These are phyloP conservation scores for Cinnamomum chago DNA, from an alignment of 164 flowering plant genomes.

Conservation along the genomic window DNA sequence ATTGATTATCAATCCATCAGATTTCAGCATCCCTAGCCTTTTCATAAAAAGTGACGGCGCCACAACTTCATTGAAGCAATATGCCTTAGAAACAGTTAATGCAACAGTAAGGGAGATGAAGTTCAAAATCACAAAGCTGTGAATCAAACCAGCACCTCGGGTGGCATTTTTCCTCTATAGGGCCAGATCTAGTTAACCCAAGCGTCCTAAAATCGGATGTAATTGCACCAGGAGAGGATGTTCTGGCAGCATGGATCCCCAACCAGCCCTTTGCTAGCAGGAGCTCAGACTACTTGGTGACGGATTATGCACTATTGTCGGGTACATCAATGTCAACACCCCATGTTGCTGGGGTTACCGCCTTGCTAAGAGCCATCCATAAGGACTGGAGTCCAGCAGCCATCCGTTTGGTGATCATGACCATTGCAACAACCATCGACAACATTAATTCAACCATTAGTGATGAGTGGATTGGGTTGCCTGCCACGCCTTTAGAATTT, in stretches of 20 bases:
- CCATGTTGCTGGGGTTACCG: slow-evolving; percentile 34
- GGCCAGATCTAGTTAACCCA: slow-evolving; percentile 27
- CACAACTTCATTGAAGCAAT: slow-evolving; percentile 8
- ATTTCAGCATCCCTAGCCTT: slow-evolving; percentile 17
- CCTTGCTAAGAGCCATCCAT: slow-evolving; percentile 26
- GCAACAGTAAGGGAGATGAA: slow-evolving; percentile 24
- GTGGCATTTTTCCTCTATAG: slow-evolving; percentile 28
- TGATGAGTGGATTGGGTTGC: too few species aligned
- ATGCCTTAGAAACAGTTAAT: slow-evolving; percentile 4
- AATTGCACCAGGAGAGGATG: slow-evolving; percentile 29
- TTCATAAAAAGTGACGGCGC: background rate
- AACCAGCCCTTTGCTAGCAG: slow-evolving; percentile 3
- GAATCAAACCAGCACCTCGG: slow-evolving; percentile 27
- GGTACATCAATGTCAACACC: slow-evolving; percentile 39
- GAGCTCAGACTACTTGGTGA: slow-evolving; percentile 7
- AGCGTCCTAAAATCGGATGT: slow-evolving; percentile 28
- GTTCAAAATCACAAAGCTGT: slow-evolving; percentile 21
- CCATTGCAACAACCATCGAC: too few species aligned
- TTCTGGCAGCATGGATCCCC: slow-evolving; percentile 31
- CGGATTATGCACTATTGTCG: slow-evolving; percentile 25
- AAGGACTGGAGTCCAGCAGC: slow-evolving; percentile 35
- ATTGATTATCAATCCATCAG: background rate
- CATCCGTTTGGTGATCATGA: too few species aligned
- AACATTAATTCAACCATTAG: too few species aligned
- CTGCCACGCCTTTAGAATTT: too few species aligned